A percentile compares a stretch with the other conserved stretches of the same genome.
Evolutionary conservation across 1,284 basidiomycete genomes (phyloP).

Genomic region (Austroboletus olivaceoglutinosus): DNA sequence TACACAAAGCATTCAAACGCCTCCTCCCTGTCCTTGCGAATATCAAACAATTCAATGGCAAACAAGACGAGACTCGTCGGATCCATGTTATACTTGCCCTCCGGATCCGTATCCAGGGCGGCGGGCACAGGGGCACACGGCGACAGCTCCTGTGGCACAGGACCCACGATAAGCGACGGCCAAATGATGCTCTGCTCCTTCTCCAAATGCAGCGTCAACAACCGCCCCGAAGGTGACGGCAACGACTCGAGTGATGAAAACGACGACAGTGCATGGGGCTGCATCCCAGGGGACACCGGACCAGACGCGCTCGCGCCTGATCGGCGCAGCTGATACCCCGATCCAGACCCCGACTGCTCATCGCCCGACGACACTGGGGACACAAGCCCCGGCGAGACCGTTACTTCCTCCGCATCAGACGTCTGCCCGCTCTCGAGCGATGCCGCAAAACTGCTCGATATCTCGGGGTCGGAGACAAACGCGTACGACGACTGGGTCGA

Average conservation of each 20-base stretch:
- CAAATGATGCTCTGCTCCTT: conserved; percentile 76
- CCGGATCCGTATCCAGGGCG: conserved; percentile 48
- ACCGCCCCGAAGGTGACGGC: conserved; percentile 55
- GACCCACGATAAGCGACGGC: conserved; percentile 73
- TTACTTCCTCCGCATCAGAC: conserved; percentile 65
- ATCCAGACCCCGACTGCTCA: conserved; percentile 39
- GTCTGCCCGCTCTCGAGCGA: conserved; percentile 68
- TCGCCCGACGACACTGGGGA: conserved; percentile 59
- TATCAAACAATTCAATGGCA: conserved; percentile 67
- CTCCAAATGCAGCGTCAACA: conserved; percentile 73
- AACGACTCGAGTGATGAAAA: conserved; percentile 73
- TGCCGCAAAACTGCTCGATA: conserved; percentile 76
- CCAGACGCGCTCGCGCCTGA: conserved; percentile 42
- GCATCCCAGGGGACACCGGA: conserved; percentile 54
- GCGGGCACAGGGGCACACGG: conserved; percentile 52
- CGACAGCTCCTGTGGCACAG: conserved; percentile 60
- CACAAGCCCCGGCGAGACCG: conserved; percentile 54
- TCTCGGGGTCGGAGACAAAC: conserved; percentile 72
- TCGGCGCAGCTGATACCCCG: conserved; percentile 31
- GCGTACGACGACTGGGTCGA: conserved; percentile 78
- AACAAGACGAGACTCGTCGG: conserved; percentile 71
- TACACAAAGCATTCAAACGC: conserved; percentile 80
- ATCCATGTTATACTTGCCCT: conserved; percentile 74
- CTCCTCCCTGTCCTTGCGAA: conserved; percentile 65
- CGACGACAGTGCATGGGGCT: conserved; percentile 57